These are phyloP conservation scores for Zoysia pacifica DNA, from an alignment of 176 grass and related monocot species.

Conservation along the genomic window DNA sequence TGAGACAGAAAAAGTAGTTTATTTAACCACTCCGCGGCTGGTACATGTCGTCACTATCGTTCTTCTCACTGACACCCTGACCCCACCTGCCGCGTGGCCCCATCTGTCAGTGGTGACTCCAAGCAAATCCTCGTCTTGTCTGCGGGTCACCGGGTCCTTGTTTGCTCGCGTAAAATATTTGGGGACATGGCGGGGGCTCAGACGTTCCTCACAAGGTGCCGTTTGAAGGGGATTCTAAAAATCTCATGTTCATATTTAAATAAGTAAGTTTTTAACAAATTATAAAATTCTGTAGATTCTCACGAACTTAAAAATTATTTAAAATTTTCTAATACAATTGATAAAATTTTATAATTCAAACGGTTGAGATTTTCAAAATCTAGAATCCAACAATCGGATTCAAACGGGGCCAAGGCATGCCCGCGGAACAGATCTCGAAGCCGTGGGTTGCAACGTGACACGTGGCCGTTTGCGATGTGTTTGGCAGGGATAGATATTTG, in stretches of 20 bases:
- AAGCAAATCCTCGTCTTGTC: no score
- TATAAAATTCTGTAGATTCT: no score
- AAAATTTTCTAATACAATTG: no score
- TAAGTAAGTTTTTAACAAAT: no score
- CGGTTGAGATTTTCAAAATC: no score
- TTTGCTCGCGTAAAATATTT: not conserved
- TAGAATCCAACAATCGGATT: no score
- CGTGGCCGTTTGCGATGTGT: constrained; percentile 18
- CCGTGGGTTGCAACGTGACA: not conserved
- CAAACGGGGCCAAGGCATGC: not conserved
- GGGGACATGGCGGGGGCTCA: constrained; percentile 18
- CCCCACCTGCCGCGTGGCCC: accelerated
- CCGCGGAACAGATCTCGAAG: constrained; percentile 6
- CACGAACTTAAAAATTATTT: no score
- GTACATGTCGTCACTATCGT: no score
- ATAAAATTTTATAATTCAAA: no score
- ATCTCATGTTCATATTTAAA: no score
- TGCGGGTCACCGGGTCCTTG: not conserved
- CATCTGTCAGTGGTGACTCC: accelerated
- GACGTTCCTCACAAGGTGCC: constrained; percentile 47
- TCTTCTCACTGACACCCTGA: not conserved
- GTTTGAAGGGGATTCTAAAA: no score
- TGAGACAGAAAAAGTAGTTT: accelerated
- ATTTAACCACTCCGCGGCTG: no score
- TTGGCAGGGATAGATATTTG: not conserved